phyloP scores from a whole-genome alignment of 2,329 filamentous ascomycete genomes.

The Tricladium varicosporioides region DNA sequence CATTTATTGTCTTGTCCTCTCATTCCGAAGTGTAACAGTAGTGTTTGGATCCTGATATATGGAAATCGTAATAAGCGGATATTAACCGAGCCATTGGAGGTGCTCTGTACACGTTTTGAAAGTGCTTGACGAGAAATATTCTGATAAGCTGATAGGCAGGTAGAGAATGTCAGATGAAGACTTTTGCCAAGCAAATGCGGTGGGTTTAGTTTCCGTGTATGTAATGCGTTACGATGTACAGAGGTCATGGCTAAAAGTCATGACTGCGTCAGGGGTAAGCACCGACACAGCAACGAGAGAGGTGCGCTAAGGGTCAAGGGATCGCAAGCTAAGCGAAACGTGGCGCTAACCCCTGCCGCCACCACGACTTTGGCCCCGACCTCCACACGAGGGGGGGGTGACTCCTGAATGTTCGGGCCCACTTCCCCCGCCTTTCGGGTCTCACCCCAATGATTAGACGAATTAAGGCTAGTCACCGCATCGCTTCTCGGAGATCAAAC shows the following conservation, averaged over 20 bases:
- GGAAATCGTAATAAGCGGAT: background rate
- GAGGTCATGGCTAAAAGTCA: too few relatives aligned
- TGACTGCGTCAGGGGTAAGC: too few relatives aligned
- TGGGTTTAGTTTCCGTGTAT: background rate
- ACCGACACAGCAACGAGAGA: too few relatives aligned
- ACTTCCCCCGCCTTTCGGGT: background rate
- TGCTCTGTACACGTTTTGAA: background rate
- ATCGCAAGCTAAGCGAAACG: too few relatives aligned
- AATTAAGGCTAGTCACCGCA: background rate
- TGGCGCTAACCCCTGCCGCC: too few relatives aligned
- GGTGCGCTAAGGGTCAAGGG: too few relatives aligned
- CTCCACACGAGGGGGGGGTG: too few relatives aligned
- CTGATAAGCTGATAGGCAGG: background rate
- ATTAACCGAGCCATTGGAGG: background rate
- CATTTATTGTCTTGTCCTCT: background rate
- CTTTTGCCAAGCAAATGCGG: background rate
- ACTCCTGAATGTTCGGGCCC: background rate
- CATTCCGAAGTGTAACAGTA: background rate
- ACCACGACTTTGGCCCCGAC: too few relatives aligned
- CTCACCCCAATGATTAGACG: background rate
- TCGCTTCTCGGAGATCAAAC: background rate
- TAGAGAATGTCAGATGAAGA: background rate
- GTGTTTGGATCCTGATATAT: background rate
- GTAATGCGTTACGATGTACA: background rate
- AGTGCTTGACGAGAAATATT: background rate